phyloP scores from a whole-genome alignment of 2,329 filamentous ascomycete genomes.

The Talaromyces rugulosus region DNA sequence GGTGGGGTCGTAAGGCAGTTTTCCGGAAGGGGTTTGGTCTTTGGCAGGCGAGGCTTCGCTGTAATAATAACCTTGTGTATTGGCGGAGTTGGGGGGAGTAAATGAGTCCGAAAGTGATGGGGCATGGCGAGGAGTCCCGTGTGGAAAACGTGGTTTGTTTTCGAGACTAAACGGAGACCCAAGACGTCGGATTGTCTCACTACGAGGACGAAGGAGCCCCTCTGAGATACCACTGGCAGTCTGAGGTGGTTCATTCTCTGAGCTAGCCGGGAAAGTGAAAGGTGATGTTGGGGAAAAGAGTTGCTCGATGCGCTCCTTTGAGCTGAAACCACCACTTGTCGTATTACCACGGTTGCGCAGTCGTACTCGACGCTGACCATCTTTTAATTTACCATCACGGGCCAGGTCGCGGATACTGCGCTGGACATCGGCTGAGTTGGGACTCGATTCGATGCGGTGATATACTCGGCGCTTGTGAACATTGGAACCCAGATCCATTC shows the following conservation, averaged over 20 bases:
- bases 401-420: conserved; percentile 33
- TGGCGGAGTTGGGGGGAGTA: conserved; percentile 22
- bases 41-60: conserved; percentile 15
- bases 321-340: conserved; percentile 50
- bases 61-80: conserved; percentile 16
- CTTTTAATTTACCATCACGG: conserved; percentile 34
- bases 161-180: conserved; percentile 47
- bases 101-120: conserved; percentile 44
- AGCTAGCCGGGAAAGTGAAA: conserved; percentile 33
- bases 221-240: conserved; percentile 21
- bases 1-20: conserved; percentile 27
- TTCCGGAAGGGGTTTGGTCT: conserved; percentile 13
- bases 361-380: conserved; percentile 54
- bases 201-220: conserved; percentile 28
- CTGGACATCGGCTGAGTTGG: conserved; percentile 34
- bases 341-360: conserved; percentile 61
- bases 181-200: conserved; percentile 42
- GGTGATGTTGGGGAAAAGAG: conserved; percentile 42
- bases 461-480: conserved; percentile 57
- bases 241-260: conserved; percentile 25
- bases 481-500: conserved; percentile 51
- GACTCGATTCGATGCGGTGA: conserved; percentile 48
- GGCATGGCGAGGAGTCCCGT: conserved; percentile 34
- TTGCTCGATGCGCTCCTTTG: conserved; percentile 48
- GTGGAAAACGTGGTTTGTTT: conserved; percentile 28